phyloP scores from a whole-genome alignment of 305 asterid genomes.

The Fraxinus paxiana region DNA sequence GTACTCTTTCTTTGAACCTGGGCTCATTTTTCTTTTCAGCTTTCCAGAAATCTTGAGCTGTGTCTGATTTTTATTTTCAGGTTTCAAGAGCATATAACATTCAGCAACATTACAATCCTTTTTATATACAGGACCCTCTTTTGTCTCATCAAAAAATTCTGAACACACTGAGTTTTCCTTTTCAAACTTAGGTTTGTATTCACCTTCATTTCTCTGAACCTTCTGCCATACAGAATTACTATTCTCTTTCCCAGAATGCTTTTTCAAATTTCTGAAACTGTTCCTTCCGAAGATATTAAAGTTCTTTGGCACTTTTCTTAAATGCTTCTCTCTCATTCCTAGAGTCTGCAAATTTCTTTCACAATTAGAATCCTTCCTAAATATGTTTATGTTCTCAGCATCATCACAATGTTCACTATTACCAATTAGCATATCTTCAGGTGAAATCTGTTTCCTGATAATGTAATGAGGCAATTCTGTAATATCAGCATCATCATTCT shows the following conservation, averaged over 20 bases:
- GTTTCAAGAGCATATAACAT: conserved; percentile 9
- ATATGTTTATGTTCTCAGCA: conserved; percentile 1
- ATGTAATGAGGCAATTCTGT: conserved; percentile 7
- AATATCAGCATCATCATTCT: neutral
- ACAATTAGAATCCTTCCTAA: conserved; percentile 5
- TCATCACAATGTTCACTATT: neutral
- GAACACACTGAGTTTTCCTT: conserved; percentile 3
- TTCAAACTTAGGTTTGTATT: conserved; percentile 11
- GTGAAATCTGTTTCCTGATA: conserved; percentile 1
- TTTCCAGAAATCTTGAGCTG: conserved; percentile 12
- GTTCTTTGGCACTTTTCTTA: conserved; percentile 17
- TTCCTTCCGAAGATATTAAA: conserved; percentile 1
- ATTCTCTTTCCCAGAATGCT: conserved; percentile 23
- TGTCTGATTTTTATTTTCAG: conserved; percentile 13
- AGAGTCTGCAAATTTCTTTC: conserved; percentile 5
- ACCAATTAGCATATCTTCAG: conserved; percentile 10
- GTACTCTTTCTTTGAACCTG: conserved; percentile 19
- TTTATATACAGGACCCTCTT: neutral
- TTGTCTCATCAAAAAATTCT: conserved; percentile 8
- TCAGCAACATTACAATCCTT: conserved; percentile 13
- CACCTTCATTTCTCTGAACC: conserved; percentile 24
- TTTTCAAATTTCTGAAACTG: conserved; percentile 18
- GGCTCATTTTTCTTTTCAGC: conserved; percentile 11
- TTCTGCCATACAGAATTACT: conserved; percentile 26
- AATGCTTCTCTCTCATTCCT: conserved; percentile 21